A percentile compares a stretch with the other conserved stretches of the same genome.
Evolutionary conservation across 441 rosid genomes (phyloP).

Genomic region (Mallotus japonicus): DNA sequence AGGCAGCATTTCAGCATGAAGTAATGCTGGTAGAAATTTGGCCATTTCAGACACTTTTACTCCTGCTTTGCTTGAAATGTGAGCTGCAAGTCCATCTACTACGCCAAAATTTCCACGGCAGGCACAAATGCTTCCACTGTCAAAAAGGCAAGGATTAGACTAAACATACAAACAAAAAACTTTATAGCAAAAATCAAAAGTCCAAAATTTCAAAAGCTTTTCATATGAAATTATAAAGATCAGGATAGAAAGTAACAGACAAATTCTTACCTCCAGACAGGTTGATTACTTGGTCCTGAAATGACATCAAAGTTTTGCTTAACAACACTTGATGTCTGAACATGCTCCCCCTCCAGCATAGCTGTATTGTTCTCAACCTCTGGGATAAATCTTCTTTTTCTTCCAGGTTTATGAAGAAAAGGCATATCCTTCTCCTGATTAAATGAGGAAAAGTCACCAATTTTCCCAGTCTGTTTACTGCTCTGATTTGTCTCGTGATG

Average conservation of each 20-base stretch:
- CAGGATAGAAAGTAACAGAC: not conserved
- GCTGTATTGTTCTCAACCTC: not conserved
- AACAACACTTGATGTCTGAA: not conserved
- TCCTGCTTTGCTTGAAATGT: constrained; percentile 11
- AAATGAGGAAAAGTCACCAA: no score
- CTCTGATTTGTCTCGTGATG: no score
- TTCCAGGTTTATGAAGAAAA: not conserved
- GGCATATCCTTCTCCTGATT: not conserved
- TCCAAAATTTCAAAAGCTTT: no score
- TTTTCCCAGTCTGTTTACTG: no score
- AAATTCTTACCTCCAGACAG: constrained; percentile 14
- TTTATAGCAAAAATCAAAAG: constrained; percentile 1
- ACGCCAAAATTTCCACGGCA: not conserved
- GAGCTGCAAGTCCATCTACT: constrained; percentile 15
- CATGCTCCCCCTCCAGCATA: not conserved
- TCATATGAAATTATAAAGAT: no score
- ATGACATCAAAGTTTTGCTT: not conserved
- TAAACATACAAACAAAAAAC: no score
- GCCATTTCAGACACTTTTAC: constrained; percentile 1
- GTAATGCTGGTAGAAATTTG: not conserved
- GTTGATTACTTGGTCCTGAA: not conserved
- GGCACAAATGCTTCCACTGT: constrained; percentile 8
- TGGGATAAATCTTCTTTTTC: not conserved
- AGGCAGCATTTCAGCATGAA: not conserved
- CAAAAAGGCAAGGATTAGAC: not conserved